Evolutionary conservation across 176 grass and related monocot species (phyloP), one percentile per base, ranked within the genome.

Genomic region (Oryza australiensis): DNA sequence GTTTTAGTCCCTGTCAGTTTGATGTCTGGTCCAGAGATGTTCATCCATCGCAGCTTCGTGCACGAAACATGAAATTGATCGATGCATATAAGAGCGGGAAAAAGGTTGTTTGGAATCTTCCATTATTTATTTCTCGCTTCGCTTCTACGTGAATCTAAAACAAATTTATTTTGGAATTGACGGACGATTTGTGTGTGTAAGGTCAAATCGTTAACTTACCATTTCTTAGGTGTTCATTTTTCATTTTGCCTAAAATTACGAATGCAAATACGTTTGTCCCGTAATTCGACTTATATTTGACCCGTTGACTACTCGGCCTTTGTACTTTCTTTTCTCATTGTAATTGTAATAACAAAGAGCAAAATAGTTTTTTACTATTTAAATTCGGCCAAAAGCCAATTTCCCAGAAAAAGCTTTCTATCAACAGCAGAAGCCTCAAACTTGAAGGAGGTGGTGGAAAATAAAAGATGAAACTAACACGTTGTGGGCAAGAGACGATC

Each of bases 361-460:
- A 20, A 53, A 53, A 59, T 5, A 34, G 7, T 23, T 34, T 33
- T 7, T 53, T 53, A 59, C 53, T 59, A 59, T 59, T 59, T 59
- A 59, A 59, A 59, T 23, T 57, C 20, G 20, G 0, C 51, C 16
- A 57, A n/a, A 57, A 22, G 18, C 20, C 16, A n/a, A 16, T 59
- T 59, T 23, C 53, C 51, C 70, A 43, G 18, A 66, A 78, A 78
- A 66, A 64, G 26, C 68, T 29, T 40, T 15, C 68, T 55, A 74
- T 75, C 65, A 83, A 83, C 66, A 83, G 40, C 42, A 14, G 80
- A 22, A 8, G 68, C 3, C 68, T 38, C 53, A 53, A 22, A 26
- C 68, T 38, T 34, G 33, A 34, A 42, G 10, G 22, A 40, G 9
- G 32, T 43, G 3, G 55, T 12, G 18, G 1, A 3, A 12, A 62